phyloP scores from a whole-genome alignment of 129 eudicot species.

The Helianthus tuberosus region DNA sequence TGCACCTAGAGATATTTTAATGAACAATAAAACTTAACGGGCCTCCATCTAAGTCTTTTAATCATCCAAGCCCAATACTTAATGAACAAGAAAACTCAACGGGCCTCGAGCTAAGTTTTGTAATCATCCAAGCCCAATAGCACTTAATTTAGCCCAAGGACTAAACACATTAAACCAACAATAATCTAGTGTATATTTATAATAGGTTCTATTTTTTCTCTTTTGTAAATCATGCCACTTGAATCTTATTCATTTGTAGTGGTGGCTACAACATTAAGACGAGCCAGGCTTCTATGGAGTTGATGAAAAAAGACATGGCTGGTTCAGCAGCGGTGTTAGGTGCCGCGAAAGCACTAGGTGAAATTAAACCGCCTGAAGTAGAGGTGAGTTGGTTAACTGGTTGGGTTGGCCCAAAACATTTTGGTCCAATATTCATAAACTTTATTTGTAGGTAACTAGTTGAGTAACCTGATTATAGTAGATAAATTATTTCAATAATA shows the following conservation, averaged over 20 bases:
- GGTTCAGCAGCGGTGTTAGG: constrained; percentile 98
- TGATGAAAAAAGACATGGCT: constrained; percentile 97
- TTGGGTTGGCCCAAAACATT: not conserved
- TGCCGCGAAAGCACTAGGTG: constrained; percentile 98
- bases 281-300: constrained; percentile 87
- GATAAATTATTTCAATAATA: not conserved
- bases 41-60: too few relatives aligned
- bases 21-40: too few relatives aligned
- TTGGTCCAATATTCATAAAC: not conserved
- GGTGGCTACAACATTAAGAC: constrained; percentile 99
- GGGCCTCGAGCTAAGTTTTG: too few relatives aligned
- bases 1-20: too few relatives aligned
- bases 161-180: too few relatives aligned
- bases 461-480: not conserved
- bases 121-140: too few relatives aligned
- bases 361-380: constrained; percentile 92
- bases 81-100: too few relatives aligned
- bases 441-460: not conserved
- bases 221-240: not conserved
- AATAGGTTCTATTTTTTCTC: not conserved
- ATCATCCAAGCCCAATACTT: too few relatives aligned
- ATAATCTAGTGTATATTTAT: too few relatives aligned
- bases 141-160: too few relatives aligned
- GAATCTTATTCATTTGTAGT: constrained; percentile 38
- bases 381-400: constrained; percentile 52